Evolutionary conservation across 345 rosid genomes (phyloP), one percentile per base, ranked within the genome.

Genomic region (Pistacia vera): DNA sequence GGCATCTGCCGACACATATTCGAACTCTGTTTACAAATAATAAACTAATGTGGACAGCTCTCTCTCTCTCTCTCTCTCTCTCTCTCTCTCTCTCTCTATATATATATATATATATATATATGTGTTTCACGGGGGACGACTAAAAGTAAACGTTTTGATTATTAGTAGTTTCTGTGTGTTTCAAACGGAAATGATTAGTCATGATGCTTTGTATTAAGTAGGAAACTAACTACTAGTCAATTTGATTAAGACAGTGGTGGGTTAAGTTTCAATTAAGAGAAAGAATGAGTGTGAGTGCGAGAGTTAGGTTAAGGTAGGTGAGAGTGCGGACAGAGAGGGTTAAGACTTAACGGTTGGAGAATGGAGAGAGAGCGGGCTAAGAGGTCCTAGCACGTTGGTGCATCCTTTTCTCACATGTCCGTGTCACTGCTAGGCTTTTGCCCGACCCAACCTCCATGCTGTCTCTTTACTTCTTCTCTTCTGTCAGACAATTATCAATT

Each of bases 391-490:
- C 81, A 80, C 80, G 74, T 74, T 56, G 87, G 69, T 46, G 71
- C 82, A 30, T 52, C n/a, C 70, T 68, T 82, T 82, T 76, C 65
- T 80, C 55, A 52, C 51, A 68, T 83, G 92, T 86, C 88, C 73
- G 67, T 69, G 78, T 89, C 91, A 83, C n/a, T 92, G 94, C 79
- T 77, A 73, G 84, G 63, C 85, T 81, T 88, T 90, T 87, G 48
- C 65, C 94, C 93, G 92, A 90, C 94, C 92, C 60, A 77, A 80
- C 77, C 82, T 84, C 84, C 73, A 78, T 78, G 30, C 33, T 87
- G 93, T 88, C 92, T 84, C 84, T 10, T 10, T 61, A 60, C 78
- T 82, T 78, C 49, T 74, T 63, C 74, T 71, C 70, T 81, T 76
- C 75, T 67, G 46, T 79, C 57, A 54, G 79, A 79, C 83, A 81